These are phyloP conservation scores for Pneumocystis sp. DNA, from an alignment of 1,139 yeast genomes.

Conservation along the genomic window DNA sequence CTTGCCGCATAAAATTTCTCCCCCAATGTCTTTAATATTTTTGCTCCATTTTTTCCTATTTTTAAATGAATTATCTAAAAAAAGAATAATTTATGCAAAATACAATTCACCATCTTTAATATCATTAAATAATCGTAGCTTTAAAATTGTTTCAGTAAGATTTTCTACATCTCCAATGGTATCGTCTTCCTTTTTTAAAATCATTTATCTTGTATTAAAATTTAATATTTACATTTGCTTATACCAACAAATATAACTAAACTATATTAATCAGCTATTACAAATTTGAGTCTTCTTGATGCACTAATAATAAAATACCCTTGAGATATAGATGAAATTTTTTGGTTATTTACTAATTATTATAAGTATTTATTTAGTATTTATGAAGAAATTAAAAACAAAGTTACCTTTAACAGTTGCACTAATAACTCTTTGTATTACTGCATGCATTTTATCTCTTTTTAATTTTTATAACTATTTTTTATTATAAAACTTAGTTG, in stretches of 20 bases:
- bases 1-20: constrained; percentile 39
- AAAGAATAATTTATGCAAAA: background rate
- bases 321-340: background rate
- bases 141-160: constrained; percentile 47
- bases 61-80: background rate
- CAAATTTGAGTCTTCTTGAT: background rate
- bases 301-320: constrained; percentile 3
- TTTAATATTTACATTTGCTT: constrained; percentile 46
- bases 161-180: constrained; percentile 55
- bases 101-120: constrained; percentile 28
- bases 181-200: constrained; percentile 55
- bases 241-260: constrained; percentile 54
- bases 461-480: background rate
- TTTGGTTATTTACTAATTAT: constrained; percentile 50
- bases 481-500: background rate
- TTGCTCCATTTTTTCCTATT: constrained; percentile 39
- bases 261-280: background rate
- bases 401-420: constrained; percentile 75
- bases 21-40: constrained; percentile 35
- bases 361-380: constrained; percentile 18
- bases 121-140: constrained; percentile 60
- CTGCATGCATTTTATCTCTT: constrained; percentile 49
- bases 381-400: background rate
- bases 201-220: background rate
- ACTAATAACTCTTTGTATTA: constrained; percentile 67